Conservation (phyloP, 495 filamentous ascomycete genomes). For the Talaromyces borbonicus region DNA sequence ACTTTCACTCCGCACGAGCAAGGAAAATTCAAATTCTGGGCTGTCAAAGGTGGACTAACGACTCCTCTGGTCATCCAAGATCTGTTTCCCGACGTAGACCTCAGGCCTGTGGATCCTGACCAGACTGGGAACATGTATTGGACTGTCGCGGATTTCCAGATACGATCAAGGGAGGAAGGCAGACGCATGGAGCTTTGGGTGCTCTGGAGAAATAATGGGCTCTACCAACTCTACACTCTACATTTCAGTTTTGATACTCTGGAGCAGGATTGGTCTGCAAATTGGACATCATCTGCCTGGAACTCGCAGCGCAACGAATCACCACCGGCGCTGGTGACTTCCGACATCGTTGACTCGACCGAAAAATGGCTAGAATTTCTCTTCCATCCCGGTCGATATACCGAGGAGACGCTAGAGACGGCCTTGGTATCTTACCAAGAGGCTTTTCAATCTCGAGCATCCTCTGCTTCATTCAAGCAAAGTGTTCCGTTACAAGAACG, state of each 20-base stretch:
- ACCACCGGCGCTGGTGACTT: constrained; percentile 43
- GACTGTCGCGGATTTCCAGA: constrained; percentile 77
- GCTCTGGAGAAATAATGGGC: constrained; percentile 75
- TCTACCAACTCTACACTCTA: constrained; percentile 61
- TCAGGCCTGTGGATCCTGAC: constrained; percentile 62
- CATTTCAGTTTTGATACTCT: constrained; percentile 45
- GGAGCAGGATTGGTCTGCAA: constrained; percentile 48
- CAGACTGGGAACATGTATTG: constrained; percentile 66
- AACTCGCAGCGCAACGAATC: constrained; percentile 48
- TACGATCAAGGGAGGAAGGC: constrained; percentile 43
- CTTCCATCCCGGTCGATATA: constrained; percentile 70
- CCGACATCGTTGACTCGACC: constrained; percentile 49
- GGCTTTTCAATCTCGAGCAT: constrained; percentile 36
- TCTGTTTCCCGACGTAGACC: constrained; percentile 46
- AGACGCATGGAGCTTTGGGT: constrained; percentile 67
- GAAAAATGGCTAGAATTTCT: constrained; percentile 51
- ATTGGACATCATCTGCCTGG: constrained; percentile 64
- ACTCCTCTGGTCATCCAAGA: constrained; percentile 58
- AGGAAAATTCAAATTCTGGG: constrained; percentile 95
- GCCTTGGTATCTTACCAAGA: constrained; percentile 66
- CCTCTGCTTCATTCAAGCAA: constrained; percentile 25
- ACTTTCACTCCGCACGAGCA: constrained; percentile 81
- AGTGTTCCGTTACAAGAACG: constrained; percentile 51
- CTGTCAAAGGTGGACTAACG: constrained; percentile 52
- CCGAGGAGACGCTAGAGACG: constrained; percentile 68